A percentile compares a stretch with the other conserved stretches of the same genome.
These are phyloP conservation scores for Phytophthora quininea DNA, from an alignment of 352 stramenopile genomes.

Conservation along the genomic window DNA sequence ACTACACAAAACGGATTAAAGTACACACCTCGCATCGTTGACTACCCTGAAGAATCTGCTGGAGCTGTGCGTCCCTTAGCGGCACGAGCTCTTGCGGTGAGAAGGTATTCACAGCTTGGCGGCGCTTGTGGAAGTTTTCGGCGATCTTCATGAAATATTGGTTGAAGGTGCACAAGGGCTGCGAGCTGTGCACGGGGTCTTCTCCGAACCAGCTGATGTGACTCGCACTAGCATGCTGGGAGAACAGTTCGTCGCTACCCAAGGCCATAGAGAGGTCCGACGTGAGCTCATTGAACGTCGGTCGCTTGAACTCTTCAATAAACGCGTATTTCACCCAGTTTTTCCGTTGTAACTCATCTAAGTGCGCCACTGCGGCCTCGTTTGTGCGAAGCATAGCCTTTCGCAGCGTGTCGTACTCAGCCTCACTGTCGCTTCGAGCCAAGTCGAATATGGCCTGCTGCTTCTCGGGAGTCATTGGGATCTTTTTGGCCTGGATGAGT, in stretches of 20 bases:
- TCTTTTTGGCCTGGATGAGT: slow-evolving; percentile 60
- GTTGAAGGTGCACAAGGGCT: slow-evolving; percentile 69
- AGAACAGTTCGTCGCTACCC: slow-evolving; percentile 50
- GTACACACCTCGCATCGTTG: slow-evolving; percentile 76
- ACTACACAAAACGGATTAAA: not conserved
- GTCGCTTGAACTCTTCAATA: slow-evolving; percentile 61
- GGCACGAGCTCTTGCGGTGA: slow-evolving; percentile 68
- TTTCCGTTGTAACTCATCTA: slow-evolving; percentile 61
- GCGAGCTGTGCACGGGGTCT: slow-evolving; percentile 60
- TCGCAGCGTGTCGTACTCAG: slow-evolving; percentile 69
- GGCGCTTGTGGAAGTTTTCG: slow-evolving; percentile 71
- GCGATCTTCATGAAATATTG: slow-evolving; percentile 79
- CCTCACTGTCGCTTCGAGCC: slow-evolving; percentile 70
- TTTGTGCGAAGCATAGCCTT: slow-evolving; percentile 57
- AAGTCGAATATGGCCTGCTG: slow-evolving; percentile 76
- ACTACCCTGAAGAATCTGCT: slow-evolving; percentile 74
- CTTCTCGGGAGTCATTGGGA: slow-evolving; percentile 66
- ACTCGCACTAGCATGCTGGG: slow-evolving; percentile 40
- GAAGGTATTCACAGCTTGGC: slow-evolving; percentile 57
- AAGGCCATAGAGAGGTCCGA: slow-evolving; percentile 59
- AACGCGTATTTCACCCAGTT: slow-evolving; percentile 86
- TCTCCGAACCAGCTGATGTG: slow-evolving; percentile 70
- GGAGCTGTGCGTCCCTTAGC: slow-evolving; percentile 62
- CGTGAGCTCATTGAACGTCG: slow-evolving; percentile 78
- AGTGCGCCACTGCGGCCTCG: slow-evolving; percentile 52